phyloP scores from a whole-genome alignment of 805 yeast genomes.

The Nakazawaea ishiwadae region DNA sequence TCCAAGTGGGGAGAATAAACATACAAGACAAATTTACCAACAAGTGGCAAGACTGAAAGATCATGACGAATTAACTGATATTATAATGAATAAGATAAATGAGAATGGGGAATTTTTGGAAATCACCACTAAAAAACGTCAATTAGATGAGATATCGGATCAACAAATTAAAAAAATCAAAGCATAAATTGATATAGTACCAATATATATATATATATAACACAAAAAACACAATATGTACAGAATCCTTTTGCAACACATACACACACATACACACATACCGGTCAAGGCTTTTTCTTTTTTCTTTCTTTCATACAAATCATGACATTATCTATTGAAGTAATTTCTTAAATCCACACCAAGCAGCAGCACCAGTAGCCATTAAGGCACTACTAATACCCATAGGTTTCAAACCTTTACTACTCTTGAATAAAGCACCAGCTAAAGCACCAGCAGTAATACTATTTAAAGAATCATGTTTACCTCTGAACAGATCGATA shows the following conservation, averaged over 20 bases:
- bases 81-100: slow-evolving; percentile 28
- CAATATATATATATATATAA: not conserved
- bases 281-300: too few relatives aligned
- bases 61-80: slow-evolving; percentile 40
- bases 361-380: slow-evolving; percentile 87
- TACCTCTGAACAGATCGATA: slow-evolving; percentile 77
- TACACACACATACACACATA: too few relatives aligned
- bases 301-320: too few relatives aligned
- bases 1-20: slow-evolving; percentile 36
- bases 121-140: slow-evolving; percentile 1
- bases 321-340: too few relatives aligned
- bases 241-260: not conserved
- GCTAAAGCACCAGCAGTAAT: slow-evolving; percentile 85
- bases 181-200: too few relatives aligned
- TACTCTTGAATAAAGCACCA: slow-evolving; percentile 86
- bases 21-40: slow-evolving; percentile 44
- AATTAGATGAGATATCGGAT: not conserved
- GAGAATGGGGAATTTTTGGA: slow-evolving; percentile 31
- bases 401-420: slow-evolving; percentile 85
- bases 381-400: slow-evolving; percentile 77
- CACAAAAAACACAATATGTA: not conserved
- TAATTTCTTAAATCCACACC: slow-evolving; percentile 76
- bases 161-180: not conserved
- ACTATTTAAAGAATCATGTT: slow-evolving; percentile 83
- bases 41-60: slow-evolving; percentile 52